Evolutionary conservation across 2,329 filamentous ascomycete species (phyloP), one percentile per base, ranked within the genome.

Genomic region (Chrysoporthe deuterocubensis): DNA sequence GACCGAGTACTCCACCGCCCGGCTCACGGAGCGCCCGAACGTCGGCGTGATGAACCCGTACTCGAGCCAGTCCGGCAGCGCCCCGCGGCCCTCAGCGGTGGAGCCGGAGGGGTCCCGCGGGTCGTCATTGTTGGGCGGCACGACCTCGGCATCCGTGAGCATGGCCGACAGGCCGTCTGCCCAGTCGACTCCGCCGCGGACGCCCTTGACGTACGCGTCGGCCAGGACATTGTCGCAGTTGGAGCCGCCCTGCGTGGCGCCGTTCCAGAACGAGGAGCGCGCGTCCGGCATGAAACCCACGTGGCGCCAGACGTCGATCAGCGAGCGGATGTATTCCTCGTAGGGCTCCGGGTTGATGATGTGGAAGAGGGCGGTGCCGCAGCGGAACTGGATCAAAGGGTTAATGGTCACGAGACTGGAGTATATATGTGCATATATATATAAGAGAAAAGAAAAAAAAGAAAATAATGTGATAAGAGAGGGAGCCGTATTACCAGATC

Each of bases 171-270:
- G 90, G 4, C 83, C 89, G 65, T 87, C 85, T 3, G 81, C 78
- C 90, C 90, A 93, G 76, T 92, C 81, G 56, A 93, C 80, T 4
- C 79, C 79, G 4, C 87, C 89, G 14, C 84, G 81, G 2, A 92
- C 84, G 0, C 89, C 89, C 75, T 92, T 92, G 42, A 91, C 83
- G 70, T 87, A 92, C 0, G 90, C 90, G 73, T 93, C 90, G 2
- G 90, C 90, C 18, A 93, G 84, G 4, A 93, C 85, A 67, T 90
- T 92, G 75, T 93, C 90, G 4, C 87, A 85, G 73, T 92, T 92
- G 14, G 86, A 90, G 8, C 90, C 90, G 13, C 89, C 90, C 43
- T 92, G 90, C 0, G 87, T 86, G 18, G 87, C 85, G 11, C 90
- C 90, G 70, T 91, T 92, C 79, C 82, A 90, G 76, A 91, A 89